Conservation (phyloP, 1,139 yeast genomes). For the Geotrichum europaeum region DNA sequence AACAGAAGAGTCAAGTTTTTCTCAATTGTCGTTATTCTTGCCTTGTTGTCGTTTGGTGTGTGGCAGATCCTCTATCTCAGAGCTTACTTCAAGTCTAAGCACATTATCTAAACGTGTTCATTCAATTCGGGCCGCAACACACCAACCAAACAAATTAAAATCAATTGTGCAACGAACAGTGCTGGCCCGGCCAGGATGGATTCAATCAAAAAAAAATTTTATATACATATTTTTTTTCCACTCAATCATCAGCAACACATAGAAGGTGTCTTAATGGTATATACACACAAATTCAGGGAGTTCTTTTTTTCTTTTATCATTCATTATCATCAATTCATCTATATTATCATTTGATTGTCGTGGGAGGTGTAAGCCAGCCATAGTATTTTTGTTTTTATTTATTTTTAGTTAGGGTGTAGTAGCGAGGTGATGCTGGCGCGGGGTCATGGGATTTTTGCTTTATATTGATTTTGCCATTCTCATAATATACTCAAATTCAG, state of each 20-base stretch:
- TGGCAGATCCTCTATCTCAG: conserved; percentile 93
- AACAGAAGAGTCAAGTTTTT: conserved; percentile 76
- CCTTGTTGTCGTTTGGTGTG: conserved; percentile 71
- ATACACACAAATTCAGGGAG: background rate
- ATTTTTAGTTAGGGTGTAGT: background rate
- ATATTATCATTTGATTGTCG: background rate
- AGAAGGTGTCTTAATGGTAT: background rate
- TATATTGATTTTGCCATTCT: background rate
- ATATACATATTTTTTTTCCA: no score
- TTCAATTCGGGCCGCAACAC: background rate
- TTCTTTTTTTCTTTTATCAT: background rate
- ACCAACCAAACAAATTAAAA: background rate
- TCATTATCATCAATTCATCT: background rate
- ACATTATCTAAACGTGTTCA: conserved; percentile 53
- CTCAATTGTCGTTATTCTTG: conserved; percentile 58
- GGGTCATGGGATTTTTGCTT: background rate
- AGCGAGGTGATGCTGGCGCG: background rate
- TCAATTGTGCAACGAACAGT: background rate
- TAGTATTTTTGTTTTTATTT: no score
- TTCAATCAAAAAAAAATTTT: no score
- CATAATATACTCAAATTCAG: conserved; percentile 14
- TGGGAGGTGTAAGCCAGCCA: background rate
- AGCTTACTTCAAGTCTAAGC: conserved; percentile 90
- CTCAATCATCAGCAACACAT: background rate
- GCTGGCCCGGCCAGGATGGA: no score